Evolutionary conservation across 176 grass and related monocot species (phyloP), one percentile per base, ranked within the genome.

Genomic region (Canna indica): DNA sequence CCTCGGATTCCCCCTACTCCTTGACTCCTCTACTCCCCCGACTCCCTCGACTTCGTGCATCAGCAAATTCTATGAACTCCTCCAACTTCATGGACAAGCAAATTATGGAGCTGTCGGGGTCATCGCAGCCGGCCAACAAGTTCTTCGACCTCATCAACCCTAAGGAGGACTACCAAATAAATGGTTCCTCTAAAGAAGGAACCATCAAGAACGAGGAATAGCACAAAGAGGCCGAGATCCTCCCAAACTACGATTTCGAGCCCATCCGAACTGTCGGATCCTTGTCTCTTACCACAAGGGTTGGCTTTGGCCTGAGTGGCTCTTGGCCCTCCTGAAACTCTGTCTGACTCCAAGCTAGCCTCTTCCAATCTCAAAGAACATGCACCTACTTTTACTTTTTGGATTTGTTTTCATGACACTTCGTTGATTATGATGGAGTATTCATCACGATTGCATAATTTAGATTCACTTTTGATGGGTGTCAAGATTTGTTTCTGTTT

Each of bases 61-160:
- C 7, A 16, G 47, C 4, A 33, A 70, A 68, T 54, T 72, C 76
- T 70, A 91, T 91, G 88, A 91, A 78, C 85, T 41, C 79, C 16
- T 87, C 88, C 50, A 79, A 80, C 73, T 91, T 91, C 85, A 91
- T 91, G 88, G 88, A 91, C 71, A 91, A 91, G 71, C 82, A 91
- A 82, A 87, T 91, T 85, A 85, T 82, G 29, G 88, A 82, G 48
- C 81, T 91, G 64, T 80, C 79, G 0, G 88, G 79, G 36, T 80
- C 74, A 41, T 82, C 74, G 73, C 50, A 80, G 46, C 18, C 79
- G 22, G 18, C 76, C 15, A 69, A 42, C 22, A 78, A 74, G 41
- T 58, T 91, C 39, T 73, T 74, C 73, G 88, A 87, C 79, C 82
- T 91, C 76, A 82, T 82, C 79, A 76, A 77, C 59, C 84, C 82